Evolutionary conservation across 2,329 filamentous ascomycete genomes (phyloP).

Genomic region (Neurospora crassa): DNA sequence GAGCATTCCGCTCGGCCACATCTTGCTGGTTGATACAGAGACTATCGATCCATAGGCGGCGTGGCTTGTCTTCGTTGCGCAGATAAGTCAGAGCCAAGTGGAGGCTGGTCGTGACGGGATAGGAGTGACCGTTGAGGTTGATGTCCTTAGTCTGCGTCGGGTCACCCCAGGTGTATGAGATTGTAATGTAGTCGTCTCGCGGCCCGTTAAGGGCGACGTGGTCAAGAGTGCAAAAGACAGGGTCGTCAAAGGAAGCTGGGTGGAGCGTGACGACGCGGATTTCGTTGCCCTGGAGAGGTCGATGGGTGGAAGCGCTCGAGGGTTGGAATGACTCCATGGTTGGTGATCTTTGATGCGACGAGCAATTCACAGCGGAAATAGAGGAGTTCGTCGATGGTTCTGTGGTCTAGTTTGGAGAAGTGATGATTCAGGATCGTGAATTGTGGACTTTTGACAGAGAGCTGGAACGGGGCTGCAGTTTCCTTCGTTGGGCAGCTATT

Average conservation of each 20-base stretch:
- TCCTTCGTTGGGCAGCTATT: not conserved
- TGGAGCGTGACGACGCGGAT: not conserved
- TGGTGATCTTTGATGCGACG: not conserved
- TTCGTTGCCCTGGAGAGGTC: not conserved
- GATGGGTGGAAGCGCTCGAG: not conserved
- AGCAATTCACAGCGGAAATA: not conserved
- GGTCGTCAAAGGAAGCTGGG: not conserved
- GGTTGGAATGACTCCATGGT: not conserved
- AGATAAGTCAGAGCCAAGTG: not conserved
- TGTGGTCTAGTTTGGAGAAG: not conserved
- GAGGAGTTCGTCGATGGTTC: fast-evolving
- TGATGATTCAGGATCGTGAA: not conserved
- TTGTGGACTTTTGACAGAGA: not conserved
- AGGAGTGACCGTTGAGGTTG: not conserved
- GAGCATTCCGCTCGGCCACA: not conserved
- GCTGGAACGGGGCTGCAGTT: not conserved
- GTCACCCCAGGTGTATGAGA: not conserved
- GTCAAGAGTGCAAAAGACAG: not conserved
- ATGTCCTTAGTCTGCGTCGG: not conserved
- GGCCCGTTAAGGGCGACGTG: not conserved
- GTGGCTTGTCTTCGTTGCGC: not conserved
- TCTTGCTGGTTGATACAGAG: not conserved
- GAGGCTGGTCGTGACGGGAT: not conserved
- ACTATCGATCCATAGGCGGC: not conserved
- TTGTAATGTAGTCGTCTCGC: not conserved